Evolutionary conservation across 257 asterid species (phyloP).

Genomic region (Solanum bukasovii): DNA sequence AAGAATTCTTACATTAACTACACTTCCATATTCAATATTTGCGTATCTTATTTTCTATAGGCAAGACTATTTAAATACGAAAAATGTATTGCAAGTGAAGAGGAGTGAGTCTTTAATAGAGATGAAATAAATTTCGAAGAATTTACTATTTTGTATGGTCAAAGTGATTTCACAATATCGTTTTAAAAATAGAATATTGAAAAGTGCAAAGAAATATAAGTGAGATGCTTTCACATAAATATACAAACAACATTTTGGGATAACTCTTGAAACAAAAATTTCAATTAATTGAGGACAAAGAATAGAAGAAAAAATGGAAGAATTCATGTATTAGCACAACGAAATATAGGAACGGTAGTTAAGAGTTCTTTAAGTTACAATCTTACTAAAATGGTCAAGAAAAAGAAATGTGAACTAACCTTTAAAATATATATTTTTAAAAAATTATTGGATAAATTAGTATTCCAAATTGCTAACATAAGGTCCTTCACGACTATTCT

Average conservation of each 20-base stretch:
- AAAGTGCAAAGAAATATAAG: background rate
- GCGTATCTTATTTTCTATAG: background rate
- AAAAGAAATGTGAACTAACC: too few species aligned
- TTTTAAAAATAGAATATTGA: background rate
- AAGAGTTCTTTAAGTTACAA: background rate
- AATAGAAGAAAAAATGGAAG: background rate
- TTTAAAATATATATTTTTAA: too few species aligned
- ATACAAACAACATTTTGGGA: background rate
- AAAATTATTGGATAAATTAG: background rate
- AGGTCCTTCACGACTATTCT: background rate
- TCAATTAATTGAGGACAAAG: background rate
- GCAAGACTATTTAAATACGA: background rate
- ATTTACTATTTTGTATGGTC: background rate
- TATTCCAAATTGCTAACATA: background rate
- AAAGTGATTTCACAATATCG: background rate
- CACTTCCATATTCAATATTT: background rate
- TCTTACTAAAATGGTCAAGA: background rate
- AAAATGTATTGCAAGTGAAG: background rate
- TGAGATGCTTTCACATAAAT: background rate
- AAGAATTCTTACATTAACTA: background rate
- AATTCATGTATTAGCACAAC: background rate
- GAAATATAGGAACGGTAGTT: background rate
- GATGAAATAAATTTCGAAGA: background rate
- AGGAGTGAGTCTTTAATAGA: background rate
- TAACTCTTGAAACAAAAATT: background rate